Evolutionary conservation across 1,284 basidiomycete genomes (phyloP).

Genomic region (Fomitopsis pinicola): DNA sequence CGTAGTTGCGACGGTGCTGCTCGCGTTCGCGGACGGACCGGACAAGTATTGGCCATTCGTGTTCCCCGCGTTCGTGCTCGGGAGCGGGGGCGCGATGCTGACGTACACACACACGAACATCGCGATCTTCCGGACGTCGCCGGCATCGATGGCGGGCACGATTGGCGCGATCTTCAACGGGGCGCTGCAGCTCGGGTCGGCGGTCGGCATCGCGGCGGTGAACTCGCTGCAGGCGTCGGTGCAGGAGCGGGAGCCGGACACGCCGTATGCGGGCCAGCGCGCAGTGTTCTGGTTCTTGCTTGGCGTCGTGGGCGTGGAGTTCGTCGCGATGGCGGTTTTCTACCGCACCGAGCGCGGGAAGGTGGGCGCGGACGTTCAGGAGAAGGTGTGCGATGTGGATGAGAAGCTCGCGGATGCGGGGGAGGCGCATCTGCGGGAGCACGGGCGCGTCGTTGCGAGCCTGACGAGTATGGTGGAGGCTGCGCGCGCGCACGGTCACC

Average conservation of each 20-base stretch:
- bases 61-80: conserved; percentile 47
- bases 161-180: conserved; percentile 54
- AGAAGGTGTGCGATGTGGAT: conserved; percentile 2
- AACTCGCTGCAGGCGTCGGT: conserved; percentile 46
- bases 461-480: not conserved
- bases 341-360: conserved; percentile 26
- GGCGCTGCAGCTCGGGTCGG: conserved; percentile 49
- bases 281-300: conserved; percentile 49
- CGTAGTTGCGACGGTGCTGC: conserved; percentile 36
- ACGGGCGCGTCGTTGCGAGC: not conserved
- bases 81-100: conserved; percentile 35
- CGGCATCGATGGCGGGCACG: conserved; percentile 44
- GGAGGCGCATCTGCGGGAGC: not conserved
- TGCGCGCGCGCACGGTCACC: not conserved
- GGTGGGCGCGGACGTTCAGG: conserved; percentile 4
- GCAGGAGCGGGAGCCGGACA: conserved; percentile 27
- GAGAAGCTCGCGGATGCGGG: conserved; percentile 2
- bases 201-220: conserved; percentile 42
- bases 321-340: conserved; percentile 33
- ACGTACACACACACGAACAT: conserved; percentile 35
- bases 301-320: conserved; percentile 32
- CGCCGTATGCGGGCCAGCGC: conserved; percentile 35
- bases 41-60: conserved; percentile 42
- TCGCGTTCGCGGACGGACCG: conserved; percentile 37
- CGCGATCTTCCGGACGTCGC: conserved; percentile 45